Evolutionary conservation across 768 basidiomycete genomes (phyloP).

Genomic region (Tephrocybe sp.): DNA sequence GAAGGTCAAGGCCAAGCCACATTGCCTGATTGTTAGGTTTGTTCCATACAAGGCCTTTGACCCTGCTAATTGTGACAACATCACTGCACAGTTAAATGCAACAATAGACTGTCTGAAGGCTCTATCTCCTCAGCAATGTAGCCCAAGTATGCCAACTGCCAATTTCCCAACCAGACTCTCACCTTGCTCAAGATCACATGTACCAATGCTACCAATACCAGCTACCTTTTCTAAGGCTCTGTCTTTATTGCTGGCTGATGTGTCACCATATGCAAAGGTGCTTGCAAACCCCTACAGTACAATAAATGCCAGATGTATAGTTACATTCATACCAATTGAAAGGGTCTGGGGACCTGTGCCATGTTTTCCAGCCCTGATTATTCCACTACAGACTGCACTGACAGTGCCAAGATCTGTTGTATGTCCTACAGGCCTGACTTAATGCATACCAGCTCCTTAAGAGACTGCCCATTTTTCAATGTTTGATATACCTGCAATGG

Average conservation of each 20-base stretch:
- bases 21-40: neutral
- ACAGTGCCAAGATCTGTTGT: neutral
- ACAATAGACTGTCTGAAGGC: neutral
- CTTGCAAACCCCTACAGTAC: constrained; percentile 2
- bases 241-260: neutral
- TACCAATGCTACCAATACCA: neutral
- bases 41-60: neutral
- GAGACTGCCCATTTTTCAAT: neutral
- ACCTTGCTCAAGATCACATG: neutral
- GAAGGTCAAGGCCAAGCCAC: neutral
- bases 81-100: neutral
- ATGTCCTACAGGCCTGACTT: constrained; percentile 6
- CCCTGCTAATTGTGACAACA: neutral
- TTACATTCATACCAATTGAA: constrained; percentile 3
- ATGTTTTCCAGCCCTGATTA: constrained; percentile 3
- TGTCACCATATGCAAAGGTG: neutral
- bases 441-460: neutral
- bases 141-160: neutral
- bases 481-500: too few species aligned
- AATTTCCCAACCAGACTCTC: neutral
- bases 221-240: neutral
- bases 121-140: neutral
- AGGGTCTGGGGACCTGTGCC: neutral
- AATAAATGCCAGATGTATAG: constrained; percentile 11
- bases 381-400: neutral